Evolutionary conservation across 2,329 filamentous ascomycete genomes (phyloP), one percentile per base, ranked within the genome.

Genomic region (Phaeosphaeria sp.): DNA sequence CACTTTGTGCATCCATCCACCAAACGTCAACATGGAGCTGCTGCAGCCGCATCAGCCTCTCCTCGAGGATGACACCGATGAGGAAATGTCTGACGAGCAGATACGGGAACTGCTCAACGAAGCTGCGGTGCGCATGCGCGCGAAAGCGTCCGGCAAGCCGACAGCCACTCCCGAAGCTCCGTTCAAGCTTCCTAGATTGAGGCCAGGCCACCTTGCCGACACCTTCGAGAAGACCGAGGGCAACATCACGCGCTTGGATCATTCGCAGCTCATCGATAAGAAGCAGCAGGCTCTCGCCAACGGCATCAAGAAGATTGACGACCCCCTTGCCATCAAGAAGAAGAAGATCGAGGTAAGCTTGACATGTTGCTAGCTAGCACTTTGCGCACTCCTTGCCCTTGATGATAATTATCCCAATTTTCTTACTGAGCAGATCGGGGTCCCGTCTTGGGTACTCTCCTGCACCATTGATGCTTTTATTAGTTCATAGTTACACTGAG

Each of bases 371-470:
- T 55, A 55, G 22, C 17, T n/a, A n/a, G n/a, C n/a, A 40, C 27
- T 49, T 30, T 21, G 49, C 20, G 17, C 9, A 30, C 24, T 25
- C 11, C n/a, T 30, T 24, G 49, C 42, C 49, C 15, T 43, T 52
- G 91, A 94, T 87, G 91, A 93, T 91, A 90, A 84, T 82, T 78
- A 84, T 87, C 86, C 88, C 86, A 89, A 78, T 79, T 78, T 77
- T 79, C 78, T 79, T 73, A 86, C 90, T 90, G 93, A 84, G 90
- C 87, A 86, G 88, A 87, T 82, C 75, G 79, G 83, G 84, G 84
- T 84, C 86, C 87, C 91, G 91, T 94, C 84, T 90, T 95, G 91
- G 90, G 85, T 81, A 85, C 85, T 83, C 82, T 86, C 87, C 89
- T 86, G 85, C 87, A 87, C 77, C 79, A 83, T 84, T 89, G 87